Base-by-base conservation (phyloP, 257 asterid genomes). In the Henckelia pumila region DNA sequence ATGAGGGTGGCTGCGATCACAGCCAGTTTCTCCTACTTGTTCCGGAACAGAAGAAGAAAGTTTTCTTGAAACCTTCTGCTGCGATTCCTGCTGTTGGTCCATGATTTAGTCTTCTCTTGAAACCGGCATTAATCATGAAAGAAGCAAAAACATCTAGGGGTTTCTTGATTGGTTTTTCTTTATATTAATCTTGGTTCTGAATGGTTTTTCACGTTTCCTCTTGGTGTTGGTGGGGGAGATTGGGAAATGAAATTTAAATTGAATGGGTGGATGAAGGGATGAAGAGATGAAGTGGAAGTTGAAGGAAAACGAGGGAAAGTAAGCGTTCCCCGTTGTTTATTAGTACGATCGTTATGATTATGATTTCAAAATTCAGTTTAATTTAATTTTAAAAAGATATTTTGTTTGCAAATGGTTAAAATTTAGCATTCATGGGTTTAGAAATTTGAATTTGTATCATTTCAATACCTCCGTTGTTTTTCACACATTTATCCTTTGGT, bases 11-110 rank as follows among this genome's bases (percentile, higher is more conserved):
- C 88, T 84, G 76, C 82, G 95, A 33, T 73, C 80, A 50, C 71
- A 67, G 22, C 69, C 66, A 17, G 59, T 71, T 5, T 70, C 79
- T 2, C 67, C 77, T 7, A 72, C 77, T 8, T 67, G 81, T 69
- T 81, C 86, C 25, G 90, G 92, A 61, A 89, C 73, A 73, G 84
- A 84, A 32, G 88, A 75, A 74, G 87, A 81, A 87, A 85, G 95
- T 49, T 84, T 83, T 71, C 81, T 81, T 55, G 88, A 70, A 73
- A 66, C 68, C 72, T 80, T 79, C 33, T 76, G 82, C 59, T 77
- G 81, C 5, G 73, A 63, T n/a, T 73, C 73, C 55, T 71, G 78
- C 74, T 75, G 82, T 79, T 73, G 73, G 75, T 82, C 86, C 87
- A 89, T 85, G 79, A 86, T 81, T 77, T 72, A 76, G 77, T 64